Conservation (phyloP, 2,329 filamentous ascomycete genomes). For the Fusarium sp. region DNA sequence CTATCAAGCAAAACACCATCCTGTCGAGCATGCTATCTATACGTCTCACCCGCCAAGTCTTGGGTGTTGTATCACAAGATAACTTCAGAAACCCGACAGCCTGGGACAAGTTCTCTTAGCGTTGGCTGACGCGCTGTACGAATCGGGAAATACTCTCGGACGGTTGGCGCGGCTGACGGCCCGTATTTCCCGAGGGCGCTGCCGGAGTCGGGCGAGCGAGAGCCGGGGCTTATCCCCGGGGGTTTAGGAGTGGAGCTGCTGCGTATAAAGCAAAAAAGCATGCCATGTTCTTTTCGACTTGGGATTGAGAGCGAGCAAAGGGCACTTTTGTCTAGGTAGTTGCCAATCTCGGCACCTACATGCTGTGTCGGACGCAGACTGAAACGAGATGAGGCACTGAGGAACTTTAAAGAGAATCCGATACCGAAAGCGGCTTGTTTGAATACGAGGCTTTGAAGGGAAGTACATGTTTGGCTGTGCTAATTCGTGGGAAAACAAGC, state of each 20-base stretch:
- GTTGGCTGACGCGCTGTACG: background rate
- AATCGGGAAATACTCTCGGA: conserved; percentile 11
- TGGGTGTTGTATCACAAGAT: background rate
- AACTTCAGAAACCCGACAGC: conserved; percentile 21
- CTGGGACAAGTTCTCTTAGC: conserved; percentile 3
- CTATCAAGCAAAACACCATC: background rate
- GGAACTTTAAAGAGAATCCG: background rate
- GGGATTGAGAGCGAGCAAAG: background rate
- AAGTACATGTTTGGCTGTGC: no score
- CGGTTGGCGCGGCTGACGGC: conserved; percentile 39
- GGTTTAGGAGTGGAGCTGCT: background rate
- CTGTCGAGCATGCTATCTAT: conserved; percentile 4
- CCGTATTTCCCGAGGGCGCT: conserved; percentile 35
- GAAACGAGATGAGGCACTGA: conserved; percentile 1
- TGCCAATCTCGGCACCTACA: conserved; percentile 26
- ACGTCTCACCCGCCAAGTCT: conserved; percentile 4
- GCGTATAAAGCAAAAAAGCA: no score
- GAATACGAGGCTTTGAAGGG: no score
- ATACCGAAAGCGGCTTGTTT: conserved; percentile 3
- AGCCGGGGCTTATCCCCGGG: conserved; percentile 23
- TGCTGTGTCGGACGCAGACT: conserved; percentile 2
- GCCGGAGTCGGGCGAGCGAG: conserved; percentile 37
- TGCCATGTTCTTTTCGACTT: no score
- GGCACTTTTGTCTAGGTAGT: conserved; percentile 16
- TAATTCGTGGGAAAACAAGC: background rate